Evolutionary conservation across 2,329 filamentous ascomycete species (phyloP), one percentile per base, ranked within the genome.

Genomic region (Fusarium odoratissimum): DNA sequence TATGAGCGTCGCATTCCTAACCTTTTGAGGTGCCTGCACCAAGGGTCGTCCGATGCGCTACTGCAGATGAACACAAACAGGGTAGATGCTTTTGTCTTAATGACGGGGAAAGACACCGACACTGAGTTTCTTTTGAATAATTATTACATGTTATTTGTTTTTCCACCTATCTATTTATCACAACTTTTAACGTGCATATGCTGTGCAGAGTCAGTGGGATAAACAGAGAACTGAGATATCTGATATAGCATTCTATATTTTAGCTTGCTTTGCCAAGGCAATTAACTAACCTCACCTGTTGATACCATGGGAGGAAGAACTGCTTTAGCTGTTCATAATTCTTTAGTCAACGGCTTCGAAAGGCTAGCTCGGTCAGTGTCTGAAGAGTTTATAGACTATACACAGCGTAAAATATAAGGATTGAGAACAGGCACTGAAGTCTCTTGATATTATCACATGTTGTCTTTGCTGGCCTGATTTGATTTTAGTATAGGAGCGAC

Each of bases 41-140:
- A 54, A 41, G 51, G 25, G 35, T 41, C 23, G n/a, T 54, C 51
- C 51, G 51, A 54, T 54, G 14, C 51, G 35, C 51, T 54, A 54
- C 51, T 41, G 35, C 35, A 54, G 11, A 30, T 6, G 3, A 40
- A 30, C 35, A n/a, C 10, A 41, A 54, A 30, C 25, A 54, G 16
- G 14, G 14, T 30, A 25, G 49, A 52, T n/a, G 14, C 23, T 28
- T 28, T 21, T 28, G 13, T 13, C 4, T 37, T 6, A 33, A 52
- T 28, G 19, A 25, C 13, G 3, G 13, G 1, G 35, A 30, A 1
- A 17, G 14, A 13, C 25, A 8, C 8, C 19, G 51, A 54, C 1
- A 30, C 5, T 30, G 19, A 30, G 35, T 54, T 54, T 54, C 13
- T 54, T 30, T 54, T n/a, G 25, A 21, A 41, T 54, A n/a, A 23